Evolutionary conservation across 306 rosid genomes (phyloP), one percentile per base, ranked within the genome.

Genomic region (Gillenia trifoliata): DNA sequence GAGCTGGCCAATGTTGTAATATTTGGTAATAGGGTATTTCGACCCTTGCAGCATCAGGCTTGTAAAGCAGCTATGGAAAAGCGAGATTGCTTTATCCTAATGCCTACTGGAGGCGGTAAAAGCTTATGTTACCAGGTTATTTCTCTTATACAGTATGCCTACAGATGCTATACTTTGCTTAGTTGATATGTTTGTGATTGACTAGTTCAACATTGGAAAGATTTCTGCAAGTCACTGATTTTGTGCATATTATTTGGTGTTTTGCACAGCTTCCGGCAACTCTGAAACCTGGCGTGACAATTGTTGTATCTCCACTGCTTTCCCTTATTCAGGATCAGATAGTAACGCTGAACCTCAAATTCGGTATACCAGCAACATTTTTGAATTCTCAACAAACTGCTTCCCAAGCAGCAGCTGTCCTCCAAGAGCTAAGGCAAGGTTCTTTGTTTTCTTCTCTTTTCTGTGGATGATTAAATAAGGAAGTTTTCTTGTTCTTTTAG

Each of bases 81-180:
- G 78, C 85, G 62, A 75, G 97, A 94, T 85, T 89, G 95, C 79
- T 94, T 94, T 79, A 83, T 94, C 79, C 91, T 94, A 66, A 94
- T 94, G 98, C 98, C 98, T 40, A 94, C 98, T 9, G 98, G 98
- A 72, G 98, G 98, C 68, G 98, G 97, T 40, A 94, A 94, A 89
- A 90, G 97, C 77, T 88, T 94, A 72, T 94, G 98, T 77, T 94
- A 94, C 76, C 98, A 94, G 98, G 98, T 94, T 70, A 40, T 74
- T 57, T 84, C 71, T 68, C 72, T 11, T 67, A 40, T 28, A 36
- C 2, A 6, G 12, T 70, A 7, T 23, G 64, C 33, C 54, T 71
- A 54, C 28, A n/a, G 7, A 54, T 36, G 36, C 34, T 4, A 40
- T 10, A 22, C n/a, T 79, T 74, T 76, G 30, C 62, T 76, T 31